phyloP scores from a whole-genome alignment of 192 early-diverging fungal genomes.

The Coemansia sp. region DNA sequence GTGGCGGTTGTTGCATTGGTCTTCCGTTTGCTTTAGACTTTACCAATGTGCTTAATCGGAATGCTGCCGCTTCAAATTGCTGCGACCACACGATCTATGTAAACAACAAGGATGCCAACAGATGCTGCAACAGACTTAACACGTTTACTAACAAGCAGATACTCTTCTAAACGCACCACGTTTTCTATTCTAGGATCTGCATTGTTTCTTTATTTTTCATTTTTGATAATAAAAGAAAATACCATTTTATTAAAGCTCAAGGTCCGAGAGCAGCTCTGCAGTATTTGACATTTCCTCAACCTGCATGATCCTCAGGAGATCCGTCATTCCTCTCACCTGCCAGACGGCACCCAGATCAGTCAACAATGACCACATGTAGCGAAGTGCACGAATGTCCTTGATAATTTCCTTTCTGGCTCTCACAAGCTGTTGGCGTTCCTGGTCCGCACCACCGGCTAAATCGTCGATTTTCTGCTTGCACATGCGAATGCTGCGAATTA shows the following conservation, averaged over 20 bases:
- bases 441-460: neutral
- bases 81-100: too few species aligned
- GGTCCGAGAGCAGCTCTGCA: constrained; percentile 29
- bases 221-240: neutral
- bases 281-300: constrained; percentile 44
- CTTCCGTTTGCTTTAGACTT: too few species aligned
- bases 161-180: too few species aligned
- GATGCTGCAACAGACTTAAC: too few species aligned
- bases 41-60: too few species aligned
- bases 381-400: constrained; percentile 5
- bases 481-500: constrained; percentile 28
- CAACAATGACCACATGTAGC: constrained; percentile 33
- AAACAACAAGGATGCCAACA: too few species aligned
- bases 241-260: constrained; percentile 14
- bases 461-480: constrained; percentile 20
- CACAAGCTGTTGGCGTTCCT: neutral
- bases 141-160: too few species aligned
- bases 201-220: too few species aligned
- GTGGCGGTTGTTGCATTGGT: too few species aligned
- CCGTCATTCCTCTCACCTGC: constrained; percentile 28
- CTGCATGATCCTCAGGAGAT: constrained; percentile 38
- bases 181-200: too few species aligned
- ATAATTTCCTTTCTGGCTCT: constrained; percentile 11
- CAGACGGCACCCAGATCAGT: constrained; percentile 29
- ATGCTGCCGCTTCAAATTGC: too few species aligned